Evolutionary conservation across 306 rosid genomes (phyloP), one percentile per base, ranked within the genome.

Genomic region (Oemleria cerasiformis): DNA sequence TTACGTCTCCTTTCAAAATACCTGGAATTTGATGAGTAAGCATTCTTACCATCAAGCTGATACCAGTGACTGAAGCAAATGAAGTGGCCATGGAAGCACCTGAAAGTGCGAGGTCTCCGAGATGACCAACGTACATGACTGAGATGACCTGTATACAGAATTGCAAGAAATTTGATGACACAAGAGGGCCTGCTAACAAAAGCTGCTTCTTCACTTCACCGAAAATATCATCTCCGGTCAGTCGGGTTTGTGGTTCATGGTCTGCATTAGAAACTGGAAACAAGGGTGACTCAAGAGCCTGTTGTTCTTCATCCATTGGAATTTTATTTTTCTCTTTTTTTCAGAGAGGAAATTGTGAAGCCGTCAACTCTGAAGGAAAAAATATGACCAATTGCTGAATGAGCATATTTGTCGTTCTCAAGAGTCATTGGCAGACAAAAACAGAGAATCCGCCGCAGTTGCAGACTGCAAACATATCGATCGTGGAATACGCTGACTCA

Each of bases 51-150:
- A 77, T 58, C 45, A 77, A 74, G 70, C 82, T 81, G 60, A 81
- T 38, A 20, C 81, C 82, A 58, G 85, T 77, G 4, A 81, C 82
- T 0, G 85, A 73, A 20, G 85, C 81, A n/a, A 81, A 81, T 44
- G 81, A 81, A 69, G 81, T 81, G 39, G 85, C 85, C 79, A 81
- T 72, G 6, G 73, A 81, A 62, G 85, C 85, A 57, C 81, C 75
- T 42, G 85, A 34, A 25, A 81, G 85, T 30, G 85, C 42, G 0
- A 81, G 73, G 63, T 77, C 76, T 43, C 81, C 85, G 9, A 77
- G 78, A 57, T 77, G 85, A 20, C 82, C 85, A 11, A 81, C 85
- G 39, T 67, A 77, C 85, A 81, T 81, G 63, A 81, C 61, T 25
- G 85, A 81, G 25, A 81, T 77, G 34, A 81, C 64, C 62, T 77